Percentiles rank a stretch among this genome's conserved stretches.
Conservation (phyloP, 805 yeast species). For the Nakazawaea laoshanensis region DNA sequence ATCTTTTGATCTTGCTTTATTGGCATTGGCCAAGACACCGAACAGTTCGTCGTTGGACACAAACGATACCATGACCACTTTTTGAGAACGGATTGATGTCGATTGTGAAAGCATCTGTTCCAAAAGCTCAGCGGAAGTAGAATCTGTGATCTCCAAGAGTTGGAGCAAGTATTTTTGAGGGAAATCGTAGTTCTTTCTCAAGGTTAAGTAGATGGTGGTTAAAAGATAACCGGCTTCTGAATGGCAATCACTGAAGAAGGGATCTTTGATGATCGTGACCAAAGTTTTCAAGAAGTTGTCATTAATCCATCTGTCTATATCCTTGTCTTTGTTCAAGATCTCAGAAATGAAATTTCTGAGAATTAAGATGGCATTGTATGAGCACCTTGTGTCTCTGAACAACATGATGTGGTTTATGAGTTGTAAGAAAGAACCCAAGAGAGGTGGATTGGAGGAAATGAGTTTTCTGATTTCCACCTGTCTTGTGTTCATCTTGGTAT, state of each 20-base stretch:
- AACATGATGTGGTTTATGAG: slow-evolving; percentile 68
- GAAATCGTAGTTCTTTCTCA: slow-evolving; percentile 59
- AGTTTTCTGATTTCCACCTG: slow-evolving; percentile 59
- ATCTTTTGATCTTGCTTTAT: slow-evolving; percentile 38
- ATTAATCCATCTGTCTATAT: slow-evolving; percentile 64
- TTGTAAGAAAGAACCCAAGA: slow-evolving; percentile 72
- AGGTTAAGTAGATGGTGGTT: slow-evolving; percentile 67
- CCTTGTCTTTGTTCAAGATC: slow-evolving; percentile 58
- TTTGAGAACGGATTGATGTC: slow-evolving; percentile 68
- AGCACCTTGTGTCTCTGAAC: slow-evolving; percentile 86
- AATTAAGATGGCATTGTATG: slow-evolving; percentile 81
- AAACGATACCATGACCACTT: slow-evolving; percentile 71
- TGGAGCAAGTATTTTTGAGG: slow-evolving; percentile 38
- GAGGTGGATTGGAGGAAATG: slow-evolving; percentile 52
- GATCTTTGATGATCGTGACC: slow-evolving; percentile 58
- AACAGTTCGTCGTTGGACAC: slow-evolving; percentile 53
- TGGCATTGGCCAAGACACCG: slow-evolving; percentile 29
- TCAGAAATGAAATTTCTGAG: slow-evolving; percentile 67
- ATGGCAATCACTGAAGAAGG: slow-evolving; percentile 78
- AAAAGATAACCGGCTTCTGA: slow-evolving; percentile 88
- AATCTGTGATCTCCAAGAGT: slow-evolving; percentile 18
- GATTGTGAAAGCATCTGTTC: slow-evolving; percentile 57
- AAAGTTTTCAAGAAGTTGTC: slow-evolving; percentile 65
- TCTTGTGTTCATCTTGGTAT: slow-evolving; percentile 37
- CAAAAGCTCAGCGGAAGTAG: slow-evolving; percentile 51